These are phyloP conservation scores for Zygnema circumcarinatum DNA, from an alignment of 139 green algal species.

Conservation along the genomic window DNA sequence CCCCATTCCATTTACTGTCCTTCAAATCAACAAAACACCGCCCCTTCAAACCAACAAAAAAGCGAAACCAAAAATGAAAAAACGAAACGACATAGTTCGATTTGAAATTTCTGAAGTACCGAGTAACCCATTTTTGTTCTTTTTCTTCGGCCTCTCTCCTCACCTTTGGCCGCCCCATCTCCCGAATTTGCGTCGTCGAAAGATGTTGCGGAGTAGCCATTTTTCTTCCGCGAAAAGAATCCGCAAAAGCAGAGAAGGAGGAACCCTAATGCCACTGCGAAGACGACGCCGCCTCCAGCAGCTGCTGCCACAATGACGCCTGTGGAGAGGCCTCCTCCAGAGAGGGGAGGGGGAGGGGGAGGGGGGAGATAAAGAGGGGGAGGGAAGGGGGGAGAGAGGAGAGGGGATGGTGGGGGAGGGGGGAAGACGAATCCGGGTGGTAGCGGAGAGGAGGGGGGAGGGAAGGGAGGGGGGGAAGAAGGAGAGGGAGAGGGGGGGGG, in stretches of 20 bases:
- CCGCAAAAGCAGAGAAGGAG: background rate
- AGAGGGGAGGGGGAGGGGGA: conserved; percentile 5
- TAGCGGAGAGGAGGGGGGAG: background rate
- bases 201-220: too few relatives aligned
- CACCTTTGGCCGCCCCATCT: background rate
- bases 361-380: background rate
- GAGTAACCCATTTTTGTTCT: background rate
- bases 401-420: background rate
- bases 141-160: background rate
- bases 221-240: background rate
- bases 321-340: background rate
- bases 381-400: background rate
- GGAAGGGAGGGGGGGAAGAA: background rate
- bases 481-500: background rate
- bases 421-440: background rate
- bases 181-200: too few relatives aligned
- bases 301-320: background rate
- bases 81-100: too few relatives aligned
- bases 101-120: too few relatives aligned
- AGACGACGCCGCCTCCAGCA: background rate
- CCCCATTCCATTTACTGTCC: too few relatives aligned
- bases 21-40: too few relatives aligned
- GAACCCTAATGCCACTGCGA: background rate
- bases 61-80: too few relatives aligned
- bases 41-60: too few relatives aligned